A percentile compares a stretch with the other conserved stretches of the same genome.
Conservation (phyloP, 2,329 filamentous ascomycete genomes). For the Aspergillus niger region DNA sequence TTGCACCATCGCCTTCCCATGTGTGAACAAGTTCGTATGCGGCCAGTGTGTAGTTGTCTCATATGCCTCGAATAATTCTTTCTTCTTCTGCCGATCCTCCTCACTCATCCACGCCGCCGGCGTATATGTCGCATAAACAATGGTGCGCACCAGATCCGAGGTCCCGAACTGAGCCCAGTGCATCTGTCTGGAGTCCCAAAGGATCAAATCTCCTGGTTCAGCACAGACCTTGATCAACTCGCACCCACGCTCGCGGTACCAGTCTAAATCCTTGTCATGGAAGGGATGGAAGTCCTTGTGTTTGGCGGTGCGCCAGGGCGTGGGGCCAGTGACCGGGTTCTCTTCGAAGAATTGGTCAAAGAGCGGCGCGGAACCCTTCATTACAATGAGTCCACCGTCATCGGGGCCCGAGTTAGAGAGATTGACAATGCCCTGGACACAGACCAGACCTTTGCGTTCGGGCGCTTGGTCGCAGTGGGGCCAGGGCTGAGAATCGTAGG, state of each 20-base stretch:
- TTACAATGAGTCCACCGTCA: not conserved
- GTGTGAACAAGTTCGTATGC: conserved; percentile 2
- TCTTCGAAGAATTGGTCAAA: conserved; percentile 3
- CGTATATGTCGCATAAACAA: conserved; percentile 5
- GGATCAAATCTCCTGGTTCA: conserved; percentile 2
- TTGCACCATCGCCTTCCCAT: conserved; percentile 3
- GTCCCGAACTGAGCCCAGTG: conserved; percentile 4
- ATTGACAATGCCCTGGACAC: conserved; percentile 4
- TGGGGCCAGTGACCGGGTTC: conserved; percentile 6
- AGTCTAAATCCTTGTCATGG: not conserved
- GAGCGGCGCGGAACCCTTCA: not conserved
- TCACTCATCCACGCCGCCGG: conserved; percentile 3
- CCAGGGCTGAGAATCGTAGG: conserved; percentile 5
- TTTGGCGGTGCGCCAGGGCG: conserved; percentile 5
- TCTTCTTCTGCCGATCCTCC: conserved; percentile 2
- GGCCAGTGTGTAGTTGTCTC: conserved; percentile 6
- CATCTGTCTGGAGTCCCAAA: conserved; percentile 9
- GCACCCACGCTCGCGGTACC: conserved; percentile 4
- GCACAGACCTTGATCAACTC: conserved; percentile 6
- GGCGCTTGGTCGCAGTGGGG: conserved; percentile 6
- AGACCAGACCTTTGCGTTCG: not conserved
- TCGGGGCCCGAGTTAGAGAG: not conserved
- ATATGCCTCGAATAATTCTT: not conserved
- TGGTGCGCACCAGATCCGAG: conserved; percentile 5
- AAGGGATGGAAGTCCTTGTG: conserved; percentile 9